These are phyloP conservation scores for Hypoxylon sp. DNA, from an alignment of 2,329 filamentous ascomycete species.

Conservation along the genomic window DNA sequence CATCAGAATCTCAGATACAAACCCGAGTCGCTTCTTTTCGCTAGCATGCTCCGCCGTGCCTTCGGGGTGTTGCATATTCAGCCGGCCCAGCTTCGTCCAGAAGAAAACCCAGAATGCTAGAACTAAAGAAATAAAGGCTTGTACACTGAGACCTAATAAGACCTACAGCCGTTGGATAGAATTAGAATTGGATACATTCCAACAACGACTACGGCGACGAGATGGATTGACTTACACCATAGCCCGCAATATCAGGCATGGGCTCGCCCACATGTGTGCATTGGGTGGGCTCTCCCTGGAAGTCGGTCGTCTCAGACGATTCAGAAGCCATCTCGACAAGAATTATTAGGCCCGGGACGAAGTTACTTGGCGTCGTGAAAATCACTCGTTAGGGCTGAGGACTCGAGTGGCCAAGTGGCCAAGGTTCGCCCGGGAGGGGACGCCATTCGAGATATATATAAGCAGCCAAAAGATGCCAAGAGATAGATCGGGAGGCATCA, in stretches of 20 bases:
- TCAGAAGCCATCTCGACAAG: slow-evolving; percentile 16
- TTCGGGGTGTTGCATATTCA: slow-evolving; percentile 46
- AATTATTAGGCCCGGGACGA: slow-evolving; percentile 2
- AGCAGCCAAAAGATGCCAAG: slow-evolving; percentile 28
- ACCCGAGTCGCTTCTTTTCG: slow-evolving; percentile 49
- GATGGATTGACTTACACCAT: slow-evolving; percentile 44
- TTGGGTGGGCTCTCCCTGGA: slow-evolving; percentile 41
- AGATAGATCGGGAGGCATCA: slow-evolving; percentile 4
- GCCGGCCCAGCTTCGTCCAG: slow-evolving; percentile 47
- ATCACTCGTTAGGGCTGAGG: slow-evolving; percentile 22
- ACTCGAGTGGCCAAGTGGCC: slow-evolving; percentile 13
- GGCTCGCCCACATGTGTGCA: slow-evolving; percentile 47
- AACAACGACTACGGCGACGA: neutral
- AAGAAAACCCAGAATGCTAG: slow-evolving; percentile 52
- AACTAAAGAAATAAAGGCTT: slow-evolving; percentile 47
- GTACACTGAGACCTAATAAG: slow-evolving; percentile 50
- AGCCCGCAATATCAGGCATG: slow-evolving; percentile 50
- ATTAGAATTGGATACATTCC: slow-evolving; percentile 15
- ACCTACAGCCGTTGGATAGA: slow-evolving; percentile 39
- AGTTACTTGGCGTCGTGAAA: slow-evolving; percentile 10
- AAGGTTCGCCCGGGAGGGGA: slow-evolving; percentile 29
- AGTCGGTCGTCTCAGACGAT: slow-evolving; percentile 18
- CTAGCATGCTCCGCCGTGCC: slow-evolving; percentile 46
- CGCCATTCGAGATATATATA: slow-evolving; percentile 24
- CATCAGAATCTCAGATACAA: slow-evolving; percentile 52